Conservation (phyloP, 108 stramenopile species). For the Seminavis robusta region DNA sequence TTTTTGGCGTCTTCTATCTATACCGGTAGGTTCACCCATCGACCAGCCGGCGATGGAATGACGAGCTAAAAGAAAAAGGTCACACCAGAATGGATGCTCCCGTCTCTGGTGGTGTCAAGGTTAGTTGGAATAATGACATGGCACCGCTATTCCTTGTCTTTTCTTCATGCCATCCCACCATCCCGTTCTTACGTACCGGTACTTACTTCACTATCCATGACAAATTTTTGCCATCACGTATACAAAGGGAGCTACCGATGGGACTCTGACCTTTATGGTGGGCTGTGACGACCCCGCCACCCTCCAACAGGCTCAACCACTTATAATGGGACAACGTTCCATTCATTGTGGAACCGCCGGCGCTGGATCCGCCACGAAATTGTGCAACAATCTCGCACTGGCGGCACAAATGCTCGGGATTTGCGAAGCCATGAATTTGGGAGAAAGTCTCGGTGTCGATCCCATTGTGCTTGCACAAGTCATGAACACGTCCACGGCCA, state of each 20-base stretch:
- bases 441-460: slow-evolving; percentile 84
- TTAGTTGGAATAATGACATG: too few relatives aligned
- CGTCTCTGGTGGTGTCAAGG: slow-evolving; percentile 86
- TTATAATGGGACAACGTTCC: slow-evolving; percentile 80
- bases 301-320: slow-evolving; percentile 35
- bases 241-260: slow-evolving; percentile 84
- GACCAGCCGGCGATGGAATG: slow-evolving; percentile 29
- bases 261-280: slow-evolving; percentile 93
- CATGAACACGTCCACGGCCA: slow-evolving; percentile 90
- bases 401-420: slow-evolving; percentile 93
- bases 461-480: slow-evolving; percentile 77
- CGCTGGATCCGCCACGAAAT: slow-evolving; percentile 79
- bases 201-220: too few relatives aligned
- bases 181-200: too few relatives aligned
- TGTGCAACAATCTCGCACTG: slow-evolving; percentile 93
- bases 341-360: slow-evolving; percentile 83
- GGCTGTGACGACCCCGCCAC: slow-evolving; percentile 48
- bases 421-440: slow-evolving; percentile 92
- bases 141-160: too few relatives aligned
- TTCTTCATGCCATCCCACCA: too few relatives aligned
- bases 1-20: too few relatives aligned
- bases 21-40: slow-evolving; percentile 78
- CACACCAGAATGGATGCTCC: slow-evolving; percentile 75
- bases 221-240: too few relatives aligned
- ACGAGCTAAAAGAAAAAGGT: slow-evolving; percentile 11